Percentiles rank a stretch among this genome's conserved stretches.
Evolutionary conservation across 139 green algal genomes (phyloP).

Genomic region (Raphidocelis subcapitata): DNA sequence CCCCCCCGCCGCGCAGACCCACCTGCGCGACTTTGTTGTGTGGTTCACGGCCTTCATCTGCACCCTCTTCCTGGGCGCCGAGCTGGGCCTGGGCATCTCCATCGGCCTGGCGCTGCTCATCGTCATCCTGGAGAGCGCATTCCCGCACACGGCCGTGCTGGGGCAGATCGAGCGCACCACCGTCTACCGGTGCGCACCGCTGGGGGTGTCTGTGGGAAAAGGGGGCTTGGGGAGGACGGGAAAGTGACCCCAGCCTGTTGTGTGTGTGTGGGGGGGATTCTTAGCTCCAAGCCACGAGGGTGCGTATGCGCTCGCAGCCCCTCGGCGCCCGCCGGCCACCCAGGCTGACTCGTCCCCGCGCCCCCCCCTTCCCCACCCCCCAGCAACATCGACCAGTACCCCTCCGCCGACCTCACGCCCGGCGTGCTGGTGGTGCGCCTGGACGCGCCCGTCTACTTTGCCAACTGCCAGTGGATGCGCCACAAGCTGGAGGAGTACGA

Average conservation of each 20-base stretch:
- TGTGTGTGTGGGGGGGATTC: too few relatives aligned
- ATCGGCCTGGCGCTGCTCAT: slow-evolving; percentile 68
- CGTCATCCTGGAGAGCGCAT: slow-evolving; percentile 62
- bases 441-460: slow-evolving; percentile 56
- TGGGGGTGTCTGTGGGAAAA: not conserved
- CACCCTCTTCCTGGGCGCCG: slow-evolving; percentile 57
- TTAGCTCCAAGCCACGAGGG: too few relatives aligned
- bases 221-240: too few relatives aligned
- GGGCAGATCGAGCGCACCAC: slow-evolving; percentile 65
- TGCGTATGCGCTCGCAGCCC: too few relatives aligned
- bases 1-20: slow-evolving; percentile 3
- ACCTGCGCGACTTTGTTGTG: slow-evolving; percentile 40
- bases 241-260: too few relatives aligned
- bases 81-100: slow-evolving; percentile 74
- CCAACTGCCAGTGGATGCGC: slow-evolving; percentile 73
- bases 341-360: too few relatives aligned
- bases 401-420: slow-evolving; percentile 46
- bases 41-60: slow-evolving; percentile 46
- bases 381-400: slow-evolving; percentile 77
- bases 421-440: slow-evolving; percentile 30
- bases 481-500: slow-evolving; percentile 41
- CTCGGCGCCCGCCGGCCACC: too few relatives aligned
- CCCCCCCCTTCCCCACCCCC: too few relatives aligned
- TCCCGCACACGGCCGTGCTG: slow-evolving; percentile 82
- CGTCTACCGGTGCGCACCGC: slow-evolving; percentile 17